Percentiles rank a stretch among this genome's conserved stretches.
phyloP scores from a whole-genome alignment of 2,329 filamentous ascomycete species.

The Trichoderma guizhouense region DNA sequence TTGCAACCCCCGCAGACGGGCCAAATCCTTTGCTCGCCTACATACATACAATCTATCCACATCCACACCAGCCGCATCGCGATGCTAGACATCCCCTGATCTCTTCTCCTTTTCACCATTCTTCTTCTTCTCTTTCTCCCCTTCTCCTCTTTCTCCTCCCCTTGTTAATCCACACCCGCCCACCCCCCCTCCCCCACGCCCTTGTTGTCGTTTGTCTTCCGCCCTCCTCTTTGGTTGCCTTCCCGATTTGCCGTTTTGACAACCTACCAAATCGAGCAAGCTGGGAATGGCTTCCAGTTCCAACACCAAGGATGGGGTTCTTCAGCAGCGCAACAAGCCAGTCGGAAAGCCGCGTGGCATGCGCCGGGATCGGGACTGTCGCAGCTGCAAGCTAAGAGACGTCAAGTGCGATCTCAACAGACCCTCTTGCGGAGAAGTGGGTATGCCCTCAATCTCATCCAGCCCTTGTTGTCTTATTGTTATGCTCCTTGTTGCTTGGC shows the following conservation, averaged over 20 bases:
- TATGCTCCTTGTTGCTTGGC: not conserved
- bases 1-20: slow-evolving; percentile 7
- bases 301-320: slow-evolving; percentile 4
- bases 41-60: slow-evolving; percentile 1
- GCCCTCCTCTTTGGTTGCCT: not conserved
- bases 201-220: not conserved
- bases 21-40: slow-evolving; percentile 4
- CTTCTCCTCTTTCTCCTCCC: not conserved
- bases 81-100: not conserved
- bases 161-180: not conserved
- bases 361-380: slow-evolving; percentile 30
- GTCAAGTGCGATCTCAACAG: slow-evolving; percentile 31
- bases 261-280: slow-evolving; percentile 5
- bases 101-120: not conserved
- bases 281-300: slow-evolving; percentile 15
- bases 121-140: not conserved
- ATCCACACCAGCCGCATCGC: not conserved
- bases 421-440: slow-evolving; percentile 24
- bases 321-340: slow-evolving; percentile 17
- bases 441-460: not conserved
- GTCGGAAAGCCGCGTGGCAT: slow-evolving; percentile 29
- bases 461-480: not conserved
- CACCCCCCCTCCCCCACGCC: not conserved
- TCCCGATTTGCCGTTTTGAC: not conserved
- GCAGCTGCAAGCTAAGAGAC: slow-evolving; percentile 25